Evolutionary conservation across 768 basidiomycete species (phyloP), one percentile per base, ranked within the genome.

Genomic region (Cyclocybe aegerita): DNA sequence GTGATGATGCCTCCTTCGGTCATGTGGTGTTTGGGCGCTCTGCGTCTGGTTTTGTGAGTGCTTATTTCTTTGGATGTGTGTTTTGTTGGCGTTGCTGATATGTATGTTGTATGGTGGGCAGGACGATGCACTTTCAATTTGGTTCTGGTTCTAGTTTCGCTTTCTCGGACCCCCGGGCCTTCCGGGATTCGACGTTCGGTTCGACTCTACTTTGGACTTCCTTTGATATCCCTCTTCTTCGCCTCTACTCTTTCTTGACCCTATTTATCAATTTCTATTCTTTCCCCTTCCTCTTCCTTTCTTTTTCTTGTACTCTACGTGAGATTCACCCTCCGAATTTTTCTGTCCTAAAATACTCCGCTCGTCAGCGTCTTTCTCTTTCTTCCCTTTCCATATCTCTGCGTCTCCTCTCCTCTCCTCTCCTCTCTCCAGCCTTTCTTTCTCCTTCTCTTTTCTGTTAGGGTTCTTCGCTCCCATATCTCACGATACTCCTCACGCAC

Each of bases 231-330:
- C 23, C 41, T 37, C 8, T 7, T 37, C 16, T 15, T 15, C 34
- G 14, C 12, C 44, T 29, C 32, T 44, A 30, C 15, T 38, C 34
- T 32, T 46, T 49, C 44, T 59, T 55, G 30, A 47, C 15, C n/a
- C 35, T 59, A 59, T 59, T 57, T 59, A 57, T 55, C 46, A 32
- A 49, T 42, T 56, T 54, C 52, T 39, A 30, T 9, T 55, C 46
- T 41, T 29, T 7, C 9, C 14, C 16, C 45, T 44, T 49, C 40
- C 40, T 31, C 11, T n/a, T 38, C 34, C 45, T 55, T 46, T 55
- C 34, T 48, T 48, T 45, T 43, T 48, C 43, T 36, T 36, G 29
- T 16, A 36, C 15, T 23, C 38, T 44, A 16, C 50, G 39, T 16
- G 35, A 45, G 33, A 41, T 32, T 46, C 48, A 5, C 30, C 36